phyloP scores from a whole-genome alignment of 1,284 basidiomycete genomes.

The Irpex rosettiformis region DNA sequence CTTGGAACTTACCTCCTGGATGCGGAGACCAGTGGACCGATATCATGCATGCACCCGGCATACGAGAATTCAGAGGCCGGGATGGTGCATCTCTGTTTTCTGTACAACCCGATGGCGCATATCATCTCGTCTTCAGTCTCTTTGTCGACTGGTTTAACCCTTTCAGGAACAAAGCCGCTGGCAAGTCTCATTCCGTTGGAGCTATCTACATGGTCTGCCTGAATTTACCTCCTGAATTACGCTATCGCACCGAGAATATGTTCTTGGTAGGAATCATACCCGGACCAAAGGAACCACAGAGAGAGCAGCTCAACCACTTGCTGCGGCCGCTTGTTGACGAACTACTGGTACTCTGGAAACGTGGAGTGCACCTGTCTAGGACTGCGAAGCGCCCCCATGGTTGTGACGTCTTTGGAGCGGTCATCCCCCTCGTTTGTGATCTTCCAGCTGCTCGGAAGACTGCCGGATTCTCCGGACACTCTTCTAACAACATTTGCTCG shows the following conservation, averaged over 20 bases:
- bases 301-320: slow-evolving; percentile 32
- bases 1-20: not conserved
- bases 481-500: slow-evolving; percentile 13
- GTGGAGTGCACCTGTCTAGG: slow-evolving; percentile 26
- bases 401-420: slow-evolving; percentile 22
- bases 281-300: slow-evolving; percentile 32
- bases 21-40: not conserved
- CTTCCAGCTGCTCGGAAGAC: slow-evolving; percentile 29
- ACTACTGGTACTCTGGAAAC: slow-evolving; percentile 27
- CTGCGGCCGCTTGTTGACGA: slow-evolving; percentile 32
- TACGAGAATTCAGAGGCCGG: not conserved
- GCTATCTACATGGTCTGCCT: slow-evolving; percentile 15
- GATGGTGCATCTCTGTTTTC: not conserved
- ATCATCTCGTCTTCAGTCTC: slow-evolving; percentile 23
- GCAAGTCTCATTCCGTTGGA: slow-evolving; percentile 18
- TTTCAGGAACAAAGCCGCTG: slow-evolving; percentile 23
- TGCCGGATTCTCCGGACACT: slow-evolving; percentile 16
- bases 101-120: not conserved
- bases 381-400: slow-evolving; percentile 26
- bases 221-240: slow-evolving; percentile 25
- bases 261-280: slow-evolving; percentile 33
- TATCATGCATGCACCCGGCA: not conserved
- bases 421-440: slow-evolving; percentile 29
- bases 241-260: slow-evolving; percentile 27
- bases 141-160: slow-evolving; percentile 30